These are phyloP conservation scores for Tylopilus sp. DNA, from an alignment of 1,284 basidiomycete genomes.

Conservation along the genomic window DNA sequence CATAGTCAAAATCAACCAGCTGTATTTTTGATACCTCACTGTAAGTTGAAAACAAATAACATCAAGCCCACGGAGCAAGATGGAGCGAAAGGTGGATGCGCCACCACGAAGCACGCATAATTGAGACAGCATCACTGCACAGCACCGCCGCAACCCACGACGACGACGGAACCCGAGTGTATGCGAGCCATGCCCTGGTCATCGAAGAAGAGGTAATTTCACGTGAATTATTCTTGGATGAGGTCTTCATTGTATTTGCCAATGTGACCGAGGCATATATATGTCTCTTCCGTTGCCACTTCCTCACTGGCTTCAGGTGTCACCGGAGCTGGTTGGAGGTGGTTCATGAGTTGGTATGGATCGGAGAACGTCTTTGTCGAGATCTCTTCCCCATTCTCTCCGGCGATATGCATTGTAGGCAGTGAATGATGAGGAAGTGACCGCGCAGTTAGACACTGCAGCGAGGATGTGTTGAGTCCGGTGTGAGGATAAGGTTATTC, in stretches of 20 bases:
- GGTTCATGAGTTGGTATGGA: conserved; percentile 55
- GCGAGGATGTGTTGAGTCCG: conserved; percentile 68
- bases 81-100: not conserved
- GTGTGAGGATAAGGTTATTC: conserved; percentile 45
- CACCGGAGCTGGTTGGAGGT: conserved; percentile 22
- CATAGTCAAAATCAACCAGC: conserved; percentile 92
- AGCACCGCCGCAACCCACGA: conserved; percentile 97
- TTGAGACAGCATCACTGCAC: conserved; percentile 93
- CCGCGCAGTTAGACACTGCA: conserved; percentile 70
- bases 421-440: conserved; percentile 67
- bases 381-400: conserved; percentile 61
- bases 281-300: conserved; percentile 20
- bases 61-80: not conserved
- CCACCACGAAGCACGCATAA: conserved; percentile 65
- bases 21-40: conserved; percentile 82
- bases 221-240: conserved; percentile 87
- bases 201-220: conserved; percentile 96
- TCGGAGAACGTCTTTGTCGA: conserved; percentile 66
- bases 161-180: conserved; percentile 81
- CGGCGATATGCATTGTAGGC: conserved; percentile 65
- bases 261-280: conserved; percentile 24
- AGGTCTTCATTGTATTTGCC: conserved; percentile 77
- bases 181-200: conserved; percentile 90
- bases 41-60: conserved; percentile 12
- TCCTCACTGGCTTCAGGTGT: conserved; percentile 18